These are phyloP conservation scores for Neotropicomus parvogracilis DNA, from an alignment of 1,284 basidiomycete species.

Conservation along the genomic window DNA sequence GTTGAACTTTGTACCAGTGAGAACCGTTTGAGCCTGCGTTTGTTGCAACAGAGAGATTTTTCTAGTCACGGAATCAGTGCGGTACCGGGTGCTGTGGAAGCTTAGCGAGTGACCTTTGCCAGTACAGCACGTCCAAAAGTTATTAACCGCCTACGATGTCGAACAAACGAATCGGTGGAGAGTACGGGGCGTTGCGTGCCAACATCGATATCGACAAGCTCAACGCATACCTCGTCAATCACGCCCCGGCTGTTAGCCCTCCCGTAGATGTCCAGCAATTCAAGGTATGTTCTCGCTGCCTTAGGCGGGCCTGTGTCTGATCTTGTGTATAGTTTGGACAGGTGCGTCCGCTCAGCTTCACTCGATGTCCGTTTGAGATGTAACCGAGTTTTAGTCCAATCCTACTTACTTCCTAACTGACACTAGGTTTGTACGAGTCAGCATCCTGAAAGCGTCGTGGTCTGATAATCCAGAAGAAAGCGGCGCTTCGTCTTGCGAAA, in stretches of 20 bases:
- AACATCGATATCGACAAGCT: constrained; percentile 64
- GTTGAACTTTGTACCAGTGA: too few relatives aligned
- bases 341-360: constrained; percentile 39
- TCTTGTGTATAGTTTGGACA: constrained; percentile 65
- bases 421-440: constrained; percentile 44
- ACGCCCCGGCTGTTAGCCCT: constrained; percentile 55
- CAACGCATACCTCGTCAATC: constrained; percentile 61
- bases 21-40: too few relatives aligned
- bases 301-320: constrained; percentile 3
- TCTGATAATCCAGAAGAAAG: constrained; percentile 43
- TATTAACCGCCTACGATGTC: too few relatives aligned
- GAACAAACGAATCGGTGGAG: constrained; percentile 67
- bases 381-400: constrained; percentile 63
- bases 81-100: too few relatives aligned
- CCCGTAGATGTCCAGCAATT: constrained; percentile 89
- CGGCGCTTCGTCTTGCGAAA: constrained; percentile 85
- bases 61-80: too few relatives aligned
- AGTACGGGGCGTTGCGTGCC: constrained; percentile 71
- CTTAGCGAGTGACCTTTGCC: too few relatives aligned
- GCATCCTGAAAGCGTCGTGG: neutral
- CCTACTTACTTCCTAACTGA: constrained; percentile 92
- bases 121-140: too few relatives aligned
- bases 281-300: constrained; percentile 53
- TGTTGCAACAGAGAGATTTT: too few relatives aligned
- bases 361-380: constrained; percentile 3